Percentiles rank a stretch among this genome's conserved stretches.
Evolutionary conservation across 306 rosid species (phyloP).

Genomic region (Hippophae rhamnoides): DNA sequence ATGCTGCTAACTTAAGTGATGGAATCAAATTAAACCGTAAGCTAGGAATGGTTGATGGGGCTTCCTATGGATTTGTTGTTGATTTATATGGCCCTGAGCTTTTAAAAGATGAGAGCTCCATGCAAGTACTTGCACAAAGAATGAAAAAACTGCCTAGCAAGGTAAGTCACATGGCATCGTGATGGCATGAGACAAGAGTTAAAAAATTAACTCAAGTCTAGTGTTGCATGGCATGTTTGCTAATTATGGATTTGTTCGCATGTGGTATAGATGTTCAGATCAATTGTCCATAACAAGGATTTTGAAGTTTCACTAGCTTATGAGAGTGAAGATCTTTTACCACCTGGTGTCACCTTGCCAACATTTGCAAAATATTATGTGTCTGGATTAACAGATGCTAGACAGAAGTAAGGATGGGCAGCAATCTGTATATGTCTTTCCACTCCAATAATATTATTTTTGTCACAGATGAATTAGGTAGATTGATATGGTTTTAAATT

Average conservation of each 20-base stretch:
- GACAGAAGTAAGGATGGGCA: constrained; percentile 62
- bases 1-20: constrained; percentile 94
- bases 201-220: constrained; percentile 13
- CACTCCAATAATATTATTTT: constrained; percentile 16
- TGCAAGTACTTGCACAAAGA: constrained; percentile 69
- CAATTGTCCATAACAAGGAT: constrained; percentile 67
- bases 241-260: constrained; percentile 16
- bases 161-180: constrained; percentile 32
- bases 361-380: constrained; percentile 59
- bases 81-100: constrained; percentile 75
- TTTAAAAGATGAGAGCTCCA: constrained; percentile 58
- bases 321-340: constrained; percentile 63
- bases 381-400: constrained; percentile 73
- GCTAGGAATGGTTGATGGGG: constrained; percentile 96
- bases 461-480: constrained; percentile 4
- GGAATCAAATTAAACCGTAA: constrained; percentile 96
- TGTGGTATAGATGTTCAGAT: constrained; percentile 65
- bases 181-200: constrained; percentile 13
- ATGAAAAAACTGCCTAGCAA: constrained; percentile 92
- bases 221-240: constrained; percentile 12
- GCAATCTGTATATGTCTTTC: constrained; percentile 11
- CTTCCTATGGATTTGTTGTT: constrained; percentile 68
- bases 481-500: constrained; percentile 4
- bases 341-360: constrained; percentile 66
- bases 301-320: constrained; percentile 85